phyloP scores from a whole-genome alignment of 2,329 filamentous ascomycete genomes.

The Trichoderma pleuroti region DNA sequence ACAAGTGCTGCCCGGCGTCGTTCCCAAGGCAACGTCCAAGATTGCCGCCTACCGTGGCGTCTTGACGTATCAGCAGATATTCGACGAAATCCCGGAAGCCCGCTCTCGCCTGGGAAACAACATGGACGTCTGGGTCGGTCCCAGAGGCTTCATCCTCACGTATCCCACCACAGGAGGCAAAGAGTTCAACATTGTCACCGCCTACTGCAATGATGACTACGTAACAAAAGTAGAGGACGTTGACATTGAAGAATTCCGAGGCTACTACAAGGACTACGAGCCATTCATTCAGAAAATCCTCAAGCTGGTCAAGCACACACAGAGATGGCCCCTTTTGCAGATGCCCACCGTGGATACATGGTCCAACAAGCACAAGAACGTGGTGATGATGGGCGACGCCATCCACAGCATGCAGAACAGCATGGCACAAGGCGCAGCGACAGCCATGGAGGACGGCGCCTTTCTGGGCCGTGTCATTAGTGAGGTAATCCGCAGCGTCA shows the following conservation, averaged over 20 bases:
- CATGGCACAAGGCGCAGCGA: conserved; percentile 2
- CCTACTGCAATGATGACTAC: not conserved
- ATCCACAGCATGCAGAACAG: not conserved
- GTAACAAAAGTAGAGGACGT: not conserved
- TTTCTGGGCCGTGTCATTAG: not conserved
- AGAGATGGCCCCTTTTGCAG: not conserved
- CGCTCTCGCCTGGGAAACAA: not conserved
- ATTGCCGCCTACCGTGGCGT: not conserved
- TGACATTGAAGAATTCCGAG: not conserved
- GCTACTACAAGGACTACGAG: not conserved
- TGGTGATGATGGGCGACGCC: not conserved
- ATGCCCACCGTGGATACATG: not conserved
- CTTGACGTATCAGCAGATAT: not conserved
- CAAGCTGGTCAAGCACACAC: not conserved
- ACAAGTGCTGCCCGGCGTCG: not conserved
- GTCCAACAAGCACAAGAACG: not conserved
- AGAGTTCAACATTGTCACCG: not conserved
- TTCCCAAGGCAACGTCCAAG: not conserved
- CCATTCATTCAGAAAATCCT: not conserved
- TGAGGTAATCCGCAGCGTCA: not conserved
- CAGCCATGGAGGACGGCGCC: not conserved
- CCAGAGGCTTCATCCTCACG: not conserved
- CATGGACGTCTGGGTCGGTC: not conserved
- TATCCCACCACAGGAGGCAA: not conserved
- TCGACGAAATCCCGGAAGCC: not conserved